A percentile compares a stretch with the other conserved stretches of the same genome.
phyloP scores from a whole-genome alignment of 1,284 basidiomycete species.

The Ceratobasidium theobromae region DNA sequence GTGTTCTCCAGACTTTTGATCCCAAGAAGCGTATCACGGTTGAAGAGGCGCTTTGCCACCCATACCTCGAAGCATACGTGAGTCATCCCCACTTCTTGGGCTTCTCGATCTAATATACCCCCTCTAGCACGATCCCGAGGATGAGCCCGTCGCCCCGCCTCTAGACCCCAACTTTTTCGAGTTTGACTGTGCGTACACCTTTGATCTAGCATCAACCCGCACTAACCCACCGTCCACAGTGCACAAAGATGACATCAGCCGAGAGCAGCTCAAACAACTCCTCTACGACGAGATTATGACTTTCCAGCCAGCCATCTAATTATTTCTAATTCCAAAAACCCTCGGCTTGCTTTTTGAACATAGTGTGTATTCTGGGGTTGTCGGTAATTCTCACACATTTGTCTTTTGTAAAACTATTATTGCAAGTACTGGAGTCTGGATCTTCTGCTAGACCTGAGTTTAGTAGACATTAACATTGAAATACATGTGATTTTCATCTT shows the following conservation, averaged over 20 bases:
- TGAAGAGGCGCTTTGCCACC: conserved; percentile 87
- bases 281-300: conserved; percentile 76
- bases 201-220: not conserved
- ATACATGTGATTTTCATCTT: not conserved
- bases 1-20: conserved; percentile 65
- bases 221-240: conserved; percentile 49
- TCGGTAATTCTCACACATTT: not conserved
- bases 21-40: conserved; percentile 92
- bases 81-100: too few species aligned
- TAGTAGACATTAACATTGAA: conserved; percentile 1
- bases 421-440: not conserved
- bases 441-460: not conserved
- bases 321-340: not conserved
- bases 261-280: conserved; percentile 74
- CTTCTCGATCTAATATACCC: too few species aligned
- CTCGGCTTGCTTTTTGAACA: not conserved
- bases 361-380: not conserved
- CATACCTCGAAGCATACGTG: conserved; percentile 88
- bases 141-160: conserved; percentile 89
- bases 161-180: conserved; percentile 91
- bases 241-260: conserved; percentile 90
- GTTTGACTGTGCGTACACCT: conserved; percentile 68
- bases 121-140: conserved; percentile 80
- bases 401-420: not conserved
- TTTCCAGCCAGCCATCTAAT: conserved; percentile 51